These are phyloP conservation scores for Syzygium malaccense DNA, from an alignment of 441 rosid genomes.

Conservation along the genomic window DNA sequence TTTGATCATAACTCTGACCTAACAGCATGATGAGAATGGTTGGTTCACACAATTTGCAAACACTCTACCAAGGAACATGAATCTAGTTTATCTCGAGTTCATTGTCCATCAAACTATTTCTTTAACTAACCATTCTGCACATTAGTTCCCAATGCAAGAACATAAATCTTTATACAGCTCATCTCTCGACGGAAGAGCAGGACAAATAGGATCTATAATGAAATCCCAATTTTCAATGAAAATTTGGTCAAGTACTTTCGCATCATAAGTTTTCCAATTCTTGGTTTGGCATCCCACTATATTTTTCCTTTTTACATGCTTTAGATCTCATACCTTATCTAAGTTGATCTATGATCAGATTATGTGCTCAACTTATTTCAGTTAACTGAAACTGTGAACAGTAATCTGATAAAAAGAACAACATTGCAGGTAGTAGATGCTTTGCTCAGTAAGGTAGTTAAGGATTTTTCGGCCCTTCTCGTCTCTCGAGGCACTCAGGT, in stretches of 20 bases:
- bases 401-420: neutral
- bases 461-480: constrained; percentile 81
- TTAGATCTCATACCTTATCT: neutral
- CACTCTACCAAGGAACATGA: neutral
- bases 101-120: neutral
- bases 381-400: neutral
- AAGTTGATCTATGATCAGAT: neutral
- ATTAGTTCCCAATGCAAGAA: neutral
- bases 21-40: neutral
- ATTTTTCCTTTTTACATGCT: neutral
- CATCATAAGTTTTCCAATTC: neutral
- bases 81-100: neutral
- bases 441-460: constrained; percentile 77
- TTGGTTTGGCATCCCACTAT: neutral
- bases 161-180: neutral
- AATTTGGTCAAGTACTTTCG: neutral
- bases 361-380: neutral
- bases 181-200: neutral
- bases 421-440: constrained; percentile 66
- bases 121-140: neutral
- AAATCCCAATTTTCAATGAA: neutral
- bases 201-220: neutral
- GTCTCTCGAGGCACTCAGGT: constrained; percentile 94
- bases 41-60: neutral
- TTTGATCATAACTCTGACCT: neutral